Conservation (phyloP, 495 filamentous ascomycete species). For the Penicillium chermesinum region DNA sequence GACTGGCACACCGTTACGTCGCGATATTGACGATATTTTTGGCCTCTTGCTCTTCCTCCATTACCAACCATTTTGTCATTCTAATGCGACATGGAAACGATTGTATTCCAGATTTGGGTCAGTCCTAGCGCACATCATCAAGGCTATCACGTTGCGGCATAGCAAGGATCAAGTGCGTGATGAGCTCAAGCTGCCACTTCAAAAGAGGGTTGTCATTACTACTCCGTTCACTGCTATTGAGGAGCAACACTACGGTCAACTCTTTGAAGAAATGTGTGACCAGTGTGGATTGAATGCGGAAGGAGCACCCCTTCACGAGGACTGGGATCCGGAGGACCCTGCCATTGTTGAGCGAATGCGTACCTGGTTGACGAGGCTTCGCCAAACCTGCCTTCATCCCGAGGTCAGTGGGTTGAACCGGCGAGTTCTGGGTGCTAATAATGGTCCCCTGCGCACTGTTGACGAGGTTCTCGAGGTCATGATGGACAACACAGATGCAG, state of each 20-base stretch:
- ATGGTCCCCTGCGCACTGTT: slow-evolving; percentile 69
- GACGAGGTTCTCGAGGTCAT: slow-evolving; percentile 80
- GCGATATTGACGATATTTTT: slow-evolving; percentile 60
- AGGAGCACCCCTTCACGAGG: slow-evolving; percentile 54
- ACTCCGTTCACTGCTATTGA: slow-evolving; percentile 85
- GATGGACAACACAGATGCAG: slow-evolving; percentile 72
- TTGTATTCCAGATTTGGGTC: slow-evolving; percentile 54
- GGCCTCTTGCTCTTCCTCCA: slow-evolving; percentile 77
- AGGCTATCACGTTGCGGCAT: slow-evolving; percentile 69
- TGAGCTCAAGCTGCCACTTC: slow-evolving; percentile 62
- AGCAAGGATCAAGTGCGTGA: slow-evolving; percentile 73
- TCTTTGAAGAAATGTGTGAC: slow-evolving; percentile 68
- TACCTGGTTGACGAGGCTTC: slow-evolving; percentile 61
- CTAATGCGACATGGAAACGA: slow-evolving; percentile 58
- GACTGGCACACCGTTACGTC: slow-evolving; percentile 85
- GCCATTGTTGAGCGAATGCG: slow-evolving; percentile 60
- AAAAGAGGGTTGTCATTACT: slow-evolving; percentile 81
- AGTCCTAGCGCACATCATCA: slow-evolving; percentile 61
- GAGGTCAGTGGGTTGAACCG: slow-evolving; percentile 66
- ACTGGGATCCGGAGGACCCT: slow-evolving; percentile 60
- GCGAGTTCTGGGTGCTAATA: slow-evolving; percentile 56
- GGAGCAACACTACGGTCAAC: slow-evolving; percentile 73
- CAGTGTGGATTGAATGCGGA: slow-evolving; percentile 58
- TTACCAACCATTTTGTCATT: slow-evolving; percentile 66
- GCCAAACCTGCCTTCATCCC: slow-evolving; percentile 85